Evolutionary conservation across 176 grass and related monocot genomes (phyloP), one percentile per base, ranked within the genome.

Genomic region (Oryza meyeriana): DNA sequence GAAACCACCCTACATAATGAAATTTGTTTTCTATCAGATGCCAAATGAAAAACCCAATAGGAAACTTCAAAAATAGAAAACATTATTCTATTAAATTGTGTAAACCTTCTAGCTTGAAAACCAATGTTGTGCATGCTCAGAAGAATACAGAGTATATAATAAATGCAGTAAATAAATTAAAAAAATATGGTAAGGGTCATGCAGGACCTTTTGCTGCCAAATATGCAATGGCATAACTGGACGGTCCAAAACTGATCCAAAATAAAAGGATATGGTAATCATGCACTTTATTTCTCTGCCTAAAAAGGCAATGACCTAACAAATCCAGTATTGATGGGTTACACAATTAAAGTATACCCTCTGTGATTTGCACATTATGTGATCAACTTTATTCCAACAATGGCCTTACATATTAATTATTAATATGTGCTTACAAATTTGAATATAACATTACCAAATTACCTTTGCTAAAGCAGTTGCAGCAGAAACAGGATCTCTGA

Each of bases 401-500:
- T 57, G 73, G 75, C 1, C 70, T 64, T 71, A 66, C 81, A 84
- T 33, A 83, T 80, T 33, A 79, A 84, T 75, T 33, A 83, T 80
- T 34, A 79, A 84, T 75, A 71, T 18, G 66, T 77, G 31, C 7
- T 85, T 22, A 78, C 24, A 86, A 59, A 72, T 75, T 67, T 58
- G 31, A 83, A 75, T 12, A 83, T 64, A 74, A 31, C 31, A 76
- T 61, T 81, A 79, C n/a, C 40, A 85, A 83, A 75, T 34, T 88
- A 98, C 92, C 95, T 91, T 88, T 28, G 89, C 79, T 73, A 98
- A 79, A 91, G 78, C 61, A 79, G 29, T 73, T 64, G 92, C 86
- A 76, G 95, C 95, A 38, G 81, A 93, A 86, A 94, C 82, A 71
- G 92, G 95, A 91, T 98, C 95, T 82, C 80, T 98, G 61, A 86